These are phyloP conservation scores for Candida corydali DNA, from an alignment of 805 yeast species.

Conservation along the genomic window DNA sequence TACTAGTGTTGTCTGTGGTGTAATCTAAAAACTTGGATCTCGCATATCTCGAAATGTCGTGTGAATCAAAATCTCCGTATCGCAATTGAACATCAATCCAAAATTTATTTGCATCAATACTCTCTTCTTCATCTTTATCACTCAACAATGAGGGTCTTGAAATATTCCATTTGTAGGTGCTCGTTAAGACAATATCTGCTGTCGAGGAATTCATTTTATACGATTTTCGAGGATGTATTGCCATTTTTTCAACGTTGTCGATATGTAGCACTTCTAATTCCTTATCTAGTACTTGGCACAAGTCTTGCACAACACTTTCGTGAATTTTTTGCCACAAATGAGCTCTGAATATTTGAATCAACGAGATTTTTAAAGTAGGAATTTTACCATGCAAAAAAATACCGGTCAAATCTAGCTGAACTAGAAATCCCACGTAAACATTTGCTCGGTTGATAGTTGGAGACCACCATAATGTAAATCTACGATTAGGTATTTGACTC, in stretches of 20 bases:
- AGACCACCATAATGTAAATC: constrained; percentile 99
- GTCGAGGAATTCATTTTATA: constrained; percentile 95
- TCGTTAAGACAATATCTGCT: constrained; percentile 80
- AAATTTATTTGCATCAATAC: constrained; percentile 63
- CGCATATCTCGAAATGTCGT: constrained; percentile 90
- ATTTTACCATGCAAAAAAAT: constrained; percentile 96
- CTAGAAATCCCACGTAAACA: constrained; percentile 95
- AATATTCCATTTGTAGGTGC: constrained; percentile 79
- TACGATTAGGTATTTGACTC: constrained; percentile 94
- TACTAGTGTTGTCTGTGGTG: constrained; percentile 78
- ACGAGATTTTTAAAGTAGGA: constrained; percentile 92
- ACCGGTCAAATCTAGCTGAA: constrained; percentile 94
- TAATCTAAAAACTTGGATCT: constrained; percentile 91
- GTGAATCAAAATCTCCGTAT: constrained; percentile 97
- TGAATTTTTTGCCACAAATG: constrained; percentile 99
- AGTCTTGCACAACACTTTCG: constrained; percentile 88
- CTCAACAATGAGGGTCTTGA: constrained; percentile 75
- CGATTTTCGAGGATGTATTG: constrained; percentile 95
- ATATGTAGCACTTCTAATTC: constrained; percentile 80
- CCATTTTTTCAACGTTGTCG: constrained; percentile 82
- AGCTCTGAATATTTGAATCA: constrained; percentile 94
- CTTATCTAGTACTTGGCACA: constrained; percentile 87
- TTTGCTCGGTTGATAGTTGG: constrained; percentile 98
- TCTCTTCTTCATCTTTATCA: constrained; percentile 58
- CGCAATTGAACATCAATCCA: constrained; percentile 96